Conservation (phyloP, 2,329 filamentous ascomycete species). For the Chalara sp. region DNA sequence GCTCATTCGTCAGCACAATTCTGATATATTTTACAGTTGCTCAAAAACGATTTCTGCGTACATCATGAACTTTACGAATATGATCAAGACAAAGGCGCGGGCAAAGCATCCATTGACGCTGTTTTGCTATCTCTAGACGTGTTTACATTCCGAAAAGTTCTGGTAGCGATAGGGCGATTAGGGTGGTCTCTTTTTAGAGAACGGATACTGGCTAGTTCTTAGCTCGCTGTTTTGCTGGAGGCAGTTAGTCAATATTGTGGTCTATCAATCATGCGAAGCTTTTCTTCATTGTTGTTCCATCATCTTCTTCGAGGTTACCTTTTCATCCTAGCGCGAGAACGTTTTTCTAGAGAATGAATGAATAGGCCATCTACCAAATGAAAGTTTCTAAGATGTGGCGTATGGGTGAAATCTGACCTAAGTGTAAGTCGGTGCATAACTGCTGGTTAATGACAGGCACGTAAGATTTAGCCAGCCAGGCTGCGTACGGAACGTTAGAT, state of each 20-base stretch:
- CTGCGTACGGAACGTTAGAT: too few relatives aligned
- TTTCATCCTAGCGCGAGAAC: not conserved
- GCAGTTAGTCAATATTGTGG: conserved; percentile 22
- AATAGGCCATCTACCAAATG: too few relatives aligned
- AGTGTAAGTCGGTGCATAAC: too few relatives aligned
- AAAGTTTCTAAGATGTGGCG: too few relatives aligned
- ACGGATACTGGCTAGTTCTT: conserved; percentile 20
- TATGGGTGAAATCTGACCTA: too few relatives aligned
- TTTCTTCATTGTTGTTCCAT: conserved; percentile 14
- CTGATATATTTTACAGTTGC: conserved; percentile 5
- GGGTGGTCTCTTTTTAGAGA: conserved; percentile 22
- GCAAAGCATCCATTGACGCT: conserved; percentile 20
- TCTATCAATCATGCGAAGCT: conserved; percentile 25
- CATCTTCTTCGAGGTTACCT: not conserved
- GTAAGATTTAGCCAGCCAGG: too few relatives aligned
- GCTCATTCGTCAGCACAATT: not conserved
- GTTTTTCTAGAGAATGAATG: too few relatives aligned
- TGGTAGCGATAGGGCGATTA: conserved; percentile 27
- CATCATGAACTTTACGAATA: conserved; percentile 28
- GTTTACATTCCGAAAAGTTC: conserved; percentile 29
- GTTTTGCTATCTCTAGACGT: conserved; percentile 23
- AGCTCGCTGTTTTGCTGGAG: conserved; percentile 25
- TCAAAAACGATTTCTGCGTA: conserved; percentile 22
- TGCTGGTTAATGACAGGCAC: too few relatives aligned
- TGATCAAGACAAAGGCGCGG: conserved; percentile 24